Percentiles rank a stretch among this genome's conserved stretches.
Conservation (phyloP, 768 basidiomycete genomes). For the Inosperma sp. region DNA sequence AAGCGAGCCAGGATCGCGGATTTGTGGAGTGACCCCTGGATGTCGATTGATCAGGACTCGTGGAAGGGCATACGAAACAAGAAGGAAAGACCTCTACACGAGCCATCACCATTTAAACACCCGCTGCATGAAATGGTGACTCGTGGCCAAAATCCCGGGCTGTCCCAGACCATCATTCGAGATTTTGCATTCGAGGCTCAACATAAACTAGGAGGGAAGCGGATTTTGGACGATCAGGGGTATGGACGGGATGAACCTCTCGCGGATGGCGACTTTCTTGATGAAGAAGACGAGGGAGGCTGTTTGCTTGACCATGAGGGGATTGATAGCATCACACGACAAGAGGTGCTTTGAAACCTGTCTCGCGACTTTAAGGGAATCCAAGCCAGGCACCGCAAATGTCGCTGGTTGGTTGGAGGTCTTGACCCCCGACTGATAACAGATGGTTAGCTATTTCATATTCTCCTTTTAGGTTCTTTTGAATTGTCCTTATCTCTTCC, state of each 20-base stretch:
- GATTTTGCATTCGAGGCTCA: not conserved
- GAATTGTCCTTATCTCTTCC: no score
- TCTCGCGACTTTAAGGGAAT: no score
- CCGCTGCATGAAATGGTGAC: no score
- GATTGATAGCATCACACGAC: slow-evolving; percentile 25
- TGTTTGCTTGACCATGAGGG: slow-evolving; percentile 25
- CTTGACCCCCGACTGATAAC: no score
- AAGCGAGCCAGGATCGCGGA: slow-evolving; percentile 59
- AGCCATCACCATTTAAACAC: not conserved
- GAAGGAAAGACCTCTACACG: not conserved
- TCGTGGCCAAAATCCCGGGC: not conserved
- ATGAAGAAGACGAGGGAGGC: slow-evolving; percentile 21
- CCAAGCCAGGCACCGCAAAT: not conserved
- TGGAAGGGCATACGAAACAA: slow-evolving; percentile 13
- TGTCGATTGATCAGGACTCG: slow-evolving; percentile 30
- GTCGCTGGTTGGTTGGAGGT: no score
- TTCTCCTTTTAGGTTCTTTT: no score
- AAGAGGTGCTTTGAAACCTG: slow-evolving; percentile 23
- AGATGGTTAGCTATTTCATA: no score
- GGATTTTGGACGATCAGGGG: slow-evolving; percentile 2
- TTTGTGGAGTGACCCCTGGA: slow-evolving; percentile 58
- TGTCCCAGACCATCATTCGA: not conserved
- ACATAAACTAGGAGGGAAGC: not conserved
- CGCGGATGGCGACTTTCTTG: slow-evolving; percentile 15
- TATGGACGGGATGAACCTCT: slow-evolving; percentile 3